Percentiles rank a stretch among this genome's conserved stretches.
Conservation (phyloP, 768 basidiomycete species). For the Amanita jacksonii region DNA sequence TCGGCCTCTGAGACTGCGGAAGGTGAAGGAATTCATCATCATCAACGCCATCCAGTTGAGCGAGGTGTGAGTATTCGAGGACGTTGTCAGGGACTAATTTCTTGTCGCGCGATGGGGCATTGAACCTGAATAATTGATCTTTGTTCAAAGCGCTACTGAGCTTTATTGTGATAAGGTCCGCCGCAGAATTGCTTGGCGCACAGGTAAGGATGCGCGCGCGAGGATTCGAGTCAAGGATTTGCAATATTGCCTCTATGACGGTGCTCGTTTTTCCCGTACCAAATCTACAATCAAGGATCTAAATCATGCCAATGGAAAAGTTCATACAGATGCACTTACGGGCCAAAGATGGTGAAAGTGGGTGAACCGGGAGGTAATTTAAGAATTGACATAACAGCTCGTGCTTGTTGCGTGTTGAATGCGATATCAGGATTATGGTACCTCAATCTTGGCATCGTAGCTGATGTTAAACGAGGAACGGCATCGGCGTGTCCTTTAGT, state of each 20-base stretch:
- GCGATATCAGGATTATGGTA: constrained; percentile 27
- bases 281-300: constrained; percentile 21
- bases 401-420: constrained; percentile 32
- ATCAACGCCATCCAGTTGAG: not conserved
- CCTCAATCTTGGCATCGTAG: constrained; percentile 11
- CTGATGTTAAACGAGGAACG: constrained; percentile 12
- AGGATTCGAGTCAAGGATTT: constrained; percentile 26
- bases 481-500: constrained; percentile 15
- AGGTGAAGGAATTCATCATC: no score
- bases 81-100: not conserved
- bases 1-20: no score
- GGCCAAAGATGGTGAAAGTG: constrained; percentile 50
- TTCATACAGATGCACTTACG: constrained; percentile 25
- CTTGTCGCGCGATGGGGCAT: constrained; percentile 28
- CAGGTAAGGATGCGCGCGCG: constrained; percentile 34
- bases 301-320: not conserved
- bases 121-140: constrained; percentile 35
- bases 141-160: constrained; percentile 17
- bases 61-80: not conserved
- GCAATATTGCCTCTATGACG: constrained; percentile 38
- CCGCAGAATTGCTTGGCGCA: constrained; percentile 47
- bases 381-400: constrained; percentile 37
- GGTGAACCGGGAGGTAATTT: constrained; percentile 30
- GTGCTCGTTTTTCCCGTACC: constrained; percentile 52
- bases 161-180: constrained; percentile 37